Conservation (phyloP, 2,329 filamentous ascomycete species). For the Paecilomyces fulvus region DNA sequence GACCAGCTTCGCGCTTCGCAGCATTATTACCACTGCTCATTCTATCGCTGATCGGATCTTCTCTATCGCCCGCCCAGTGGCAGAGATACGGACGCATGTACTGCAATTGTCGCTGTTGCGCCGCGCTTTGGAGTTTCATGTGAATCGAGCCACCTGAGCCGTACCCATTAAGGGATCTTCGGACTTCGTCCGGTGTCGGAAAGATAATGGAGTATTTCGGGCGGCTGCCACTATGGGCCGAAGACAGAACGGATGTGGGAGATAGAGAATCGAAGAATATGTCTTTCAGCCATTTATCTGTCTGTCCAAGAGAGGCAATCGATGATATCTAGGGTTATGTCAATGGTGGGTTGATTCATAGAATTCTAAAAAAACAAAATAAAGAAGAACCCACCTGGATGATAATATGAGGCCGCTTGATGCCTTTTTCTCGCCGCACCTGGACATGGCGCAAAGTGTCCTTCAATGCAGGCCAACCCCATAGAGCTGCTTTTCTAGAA, state of each 20-base stretch:
- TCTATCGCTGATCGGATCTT: neutral
- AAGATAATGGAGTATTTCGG: slow-evolving; percentile 66
- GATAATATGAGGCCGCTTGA: slow-evolving; percentile 26
- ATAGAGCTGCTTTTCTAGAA: slow-evolving; percentile 47
- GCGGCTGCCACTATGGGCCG: slow-evolving; percentile 10
- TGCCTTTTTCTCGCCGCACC: slow-evolving; percentile 18
- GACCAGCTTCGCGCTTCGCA: slow-evolving; percentile 43
- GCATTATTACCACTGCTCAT: slow-evolving; percentile 4
- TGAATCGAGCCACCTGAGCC: slow-evolving; percentile 71
- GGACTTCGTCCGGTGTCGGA: slow-evolving; percentile 70
- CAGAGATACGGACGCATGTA: slow-evolving; percentile 64
- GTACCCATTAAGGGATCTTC: slow-evolving; percentile 69
- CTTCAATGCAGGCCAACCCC: slow-evolving; percentile 66
- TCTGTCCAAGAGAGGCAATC: slow-evolving; percentile 67
- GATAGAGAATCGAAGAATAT: slow-evolving; percentile 48
- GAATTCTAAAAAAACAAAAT: neutral
- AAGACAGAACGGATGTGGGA: slow-evolving; percentile 9
- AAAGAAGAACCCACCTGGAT: slow-evolving; percentile 19
- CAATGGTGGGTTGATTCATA: neutral
- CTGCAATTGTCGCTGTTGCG: slow-evolving; percentile 64
- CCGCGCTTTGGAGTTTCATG: slow-evolving; percentile 61
- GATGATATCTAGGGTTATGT: slow-evolving; percentile 62
- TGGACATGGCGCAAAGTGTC: slow-evolving; percentile 51
- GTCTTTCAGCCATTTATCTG: slow-evolving; percentile 62
- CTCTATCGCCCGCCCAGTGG: slow-evolving; percentile 63